phyloP scores from a whole-genome alignment of 768 basidiomycete species.

The Asterophora lycoperdoides region DNA sequence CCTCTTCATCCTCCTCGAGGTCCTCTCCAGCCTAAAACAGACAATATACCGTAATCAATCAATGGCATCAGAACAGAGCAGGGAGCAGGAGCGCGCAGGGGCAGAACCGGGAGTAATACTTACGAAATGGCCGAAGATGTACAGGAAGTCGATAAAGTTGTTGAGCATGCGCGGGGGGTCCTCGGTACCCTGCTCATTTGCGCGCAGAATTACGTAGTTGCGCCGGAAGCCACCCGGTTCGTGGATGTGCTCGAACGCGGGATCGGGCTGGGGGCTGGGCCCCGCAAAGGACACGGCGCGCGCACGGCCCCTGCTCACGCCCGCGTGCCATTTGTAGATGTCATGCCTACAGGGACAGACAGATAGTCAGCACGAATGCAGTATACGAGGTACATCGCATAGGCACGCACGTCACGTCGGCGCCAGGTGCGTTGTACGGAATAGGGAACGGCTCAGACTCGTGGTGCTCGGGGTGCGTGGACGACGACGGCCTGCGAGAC shows the following conservation, averaged over 20 bases:
- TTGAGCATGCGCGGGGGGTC: constrained; percentile 59
- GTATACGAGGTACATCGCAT: neutral
- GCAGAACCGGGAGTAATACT: constrained; percentile 33
- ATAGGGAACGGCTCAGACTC: constrained; percentile 79
- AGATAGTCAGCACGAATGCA: neutral
- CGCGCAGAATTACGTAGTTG: constrained; percentile 75
- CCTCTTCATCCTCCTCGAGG: constrained; percentile 82
- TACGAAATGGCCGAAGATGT: constrained; percentile 95
- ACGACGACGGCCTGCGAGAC: constrained; percentile 27
- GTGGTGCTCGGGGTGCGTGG: constrained; percentile 32
- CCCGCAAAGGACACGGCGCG: constrained; percentile 72
- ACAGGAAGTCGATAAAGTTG: constrained; percentile 93
- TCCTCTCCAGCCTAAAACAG: constrained; percentile 78
- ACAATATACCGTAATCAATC: neutral
- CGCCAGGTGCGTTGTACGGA: constrained; percentile 81
- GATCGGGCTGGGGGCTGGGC: constrained; percentile 51
- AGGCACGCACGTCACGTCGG: constrained; percentile 82
- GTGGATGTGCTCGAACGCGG: constrained; percentile 88
- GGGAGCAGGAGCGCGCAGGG: neutral
- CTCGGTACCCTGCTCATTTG: constrained; percentile 59
- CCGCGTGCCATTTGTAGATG: constrained; percentile 93
- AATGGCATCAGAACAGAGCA: too few relatives aligned
- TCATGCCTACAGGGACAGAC: constrained; percentile 59
- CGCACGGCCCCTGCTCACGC: constrained; percentile 58
- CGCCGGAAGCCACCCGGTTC: constrained; percentile 94